Percentiles rank a stretch among this genome's conserved stretches.
These are phyloP conservation scores for Onygenales sp. DNA, from an alignment of 2,329 filamentous ascomycete genomes.

Conservation along the genomic window DNA sequence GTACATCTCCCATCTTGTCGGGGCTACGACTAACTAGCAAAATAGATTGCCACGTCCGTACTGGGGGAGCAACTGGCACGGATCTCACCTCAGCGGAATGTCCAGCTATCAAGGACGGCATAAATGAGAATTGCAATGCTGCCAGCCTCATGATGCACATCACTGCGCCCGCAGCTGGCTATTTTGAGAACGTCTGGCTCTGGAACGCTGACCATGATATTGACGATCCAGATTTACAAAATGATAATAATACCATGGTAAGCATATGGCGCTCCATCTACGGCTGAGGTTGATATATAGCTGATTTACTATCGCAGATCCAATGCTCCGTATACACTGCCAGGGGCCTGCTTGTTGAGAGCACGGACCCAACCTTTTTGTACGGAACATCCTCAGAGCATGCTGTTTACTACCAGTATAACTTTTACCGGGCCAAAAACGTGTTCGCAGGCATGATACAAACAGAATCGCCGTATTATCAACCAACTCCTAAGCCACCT, in stretches of 20 bases:
- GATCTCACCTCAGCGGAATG: conserved; percentile 3
- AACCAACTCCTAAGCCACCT: conserved; percentile 1
- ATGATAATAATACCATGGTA: conserved; percentile 4
- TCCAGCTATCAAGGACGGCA: background rate
- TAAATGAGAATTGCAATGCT: conserved; percentile 11
- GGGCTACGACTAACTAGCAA: background rate
- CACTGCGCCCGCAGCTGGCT: conserved; percentile 40
- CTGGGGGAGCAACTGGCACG: conserved; percentile 1
- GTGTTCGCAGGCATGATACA: conserved; percentile 3
- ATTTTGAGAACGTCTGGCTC: conserved; percentile 25
- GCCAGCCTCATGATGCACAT: conserved; percentile 50
- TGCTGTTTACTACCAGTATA: conserved; percentile 3
- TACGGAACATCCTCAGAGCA: conserved; percentile 5
- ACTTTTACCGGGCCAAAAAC: background rate
- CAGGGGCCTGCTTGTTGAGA: conserved; percentile 3
- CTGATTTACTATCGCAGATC: background rate
- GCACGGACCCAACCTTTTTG: background rate
- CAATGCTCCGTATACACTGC: conserved; percentile 1
- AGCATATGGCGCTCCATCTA: background rate
- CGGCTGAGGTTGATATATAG: background rate
- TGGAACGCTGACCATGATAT: conserved; percentile 27
- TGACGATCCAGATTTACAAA: conserved; percentile 11
- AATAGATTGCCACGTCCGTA: conserved; percentile 2
- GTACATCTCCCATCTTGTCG: background rate
- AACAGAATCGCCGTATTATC: conserved; percentile 3